A percentile compares a stretch with the other conserved stretches of the same genome.
Evolutionary conservation across 2,329 filamentous ascomycete species (phyloP).

Genomic region (Penicillium sp.): DNA sequence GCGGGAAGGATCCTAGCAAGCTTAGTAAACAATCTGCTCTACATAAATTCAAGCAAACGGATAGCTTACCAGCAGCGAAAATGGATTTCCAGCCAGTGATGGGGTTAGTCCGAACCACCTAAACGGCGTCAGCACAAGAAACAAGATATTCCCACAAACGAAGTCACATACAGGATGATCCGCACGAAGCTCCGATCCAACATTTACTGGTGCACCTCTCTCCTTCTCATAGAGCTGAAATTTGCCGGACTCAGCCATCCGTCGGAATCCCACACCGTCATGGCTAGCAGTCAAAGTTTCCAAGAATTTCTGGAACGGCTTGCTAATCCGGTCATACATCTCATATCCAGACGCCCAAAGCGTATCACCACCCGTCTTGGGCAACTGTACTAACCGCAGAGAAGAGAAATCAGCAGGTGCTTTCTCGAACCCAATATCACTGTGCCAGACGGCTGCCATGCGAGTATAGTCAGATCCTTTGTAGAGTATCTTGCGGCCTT

Average conservation of each 20-base stretch:
- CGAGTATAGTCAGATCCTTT: constrained; percentile 30
- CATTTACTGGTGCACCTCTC: constrained; percentile 57
- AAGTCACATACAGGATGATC: constrained; percentile 31
- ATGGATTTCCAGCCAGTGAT: constrained; percentile 37
- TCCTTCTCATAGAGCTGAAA: constrained; percentile 28
- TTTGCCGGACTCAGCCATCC: constrained; percentile 26
- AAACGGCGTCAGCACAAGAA: too few species aligned
- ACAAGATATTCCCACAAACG: not conserved
- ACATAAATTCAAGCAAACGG: too few species aligned
- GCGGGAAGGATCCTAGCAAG: constrained; percentile 8
- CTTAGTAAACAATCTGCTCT: not conserved
- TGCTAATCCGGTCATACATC: constrained; percentile 41
- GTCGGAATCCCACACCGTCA: constrained; percentile 26
- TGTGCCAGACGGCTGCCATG: constrained; percentile 44
- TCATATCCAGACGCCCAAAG: constrained; percentile 45
- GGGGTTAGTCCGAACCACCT: constrained; percentile 54
- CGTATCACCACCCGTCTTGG: constrained; percentile 42
- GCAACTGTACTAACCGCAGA: constrained; percentile 42
- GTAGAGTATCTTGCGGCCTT: constrained; percentile 39
- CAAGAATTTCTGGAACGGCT: constrained; percentile 37
- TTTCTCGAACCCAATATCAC: constrained; percentile 47
- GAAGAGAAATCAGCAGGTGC: constrained; percentile 48
- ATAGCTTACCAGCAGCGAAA: constrained; percentile 26
- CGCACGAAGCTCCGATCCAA: constrained; percentile 52
- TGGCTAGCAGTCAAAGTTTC: constrained; percentile 38